Evolutionary conservation across 495 filamentous ascomycete genomes (phyloP), one percentile per base, ranked within the genome.

Genomic region (Penicillium arizonense): DNA sequence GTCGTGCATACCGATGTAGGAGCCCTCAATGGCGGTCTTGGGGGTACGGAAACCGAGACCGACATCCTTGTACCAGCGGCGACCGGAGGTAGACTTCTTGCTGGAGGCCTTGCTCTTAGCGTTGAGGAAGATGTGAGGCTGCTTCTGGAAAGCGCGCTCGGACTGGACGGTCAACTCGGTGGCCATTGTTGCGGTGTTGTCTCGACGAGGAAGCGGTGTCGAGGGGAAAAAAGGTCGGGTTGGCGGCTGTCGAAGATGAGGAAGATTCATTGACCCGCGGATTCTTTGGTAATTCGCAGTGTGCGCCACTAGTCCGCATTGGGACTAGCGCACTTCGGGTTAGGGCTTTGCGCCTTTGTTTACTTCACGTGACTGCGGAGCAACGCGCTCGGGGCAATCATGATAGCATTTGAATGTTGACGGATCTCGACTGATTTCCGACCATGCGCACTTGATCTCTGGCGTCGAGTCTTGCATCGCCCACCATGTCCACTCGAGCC

Each of bases 21-120:
- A 86, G 71, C 94, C 94, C 79, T 97, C 91, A 82, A 99, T 97
- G 67, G 94, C 94, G 64, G 82, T 88, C 85, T 89, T 91, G 70
- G 94, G 94, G 72, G 95, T 97, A 77, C 89, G 86, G 87, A 99
- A 97, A 63, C 94, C 94, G 75, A 99, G 80, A 72, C 94, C 94
- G 70, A 99, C 90, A 70, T 99, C 95, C 88, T 99, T 99, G 78
- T 91, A 97, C 91, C 91, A 99, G 91, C 94, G 86, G 68, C 91
- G 86, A 61, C 88, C 88, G 84, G 95, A 92, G 69, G 90, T 91
- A 61, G 80, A 75, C 72, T 86, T 86, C 71, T 85, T 84, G 72
- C 83, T 87, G 85, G 96, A 97, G 74, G 89, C 87, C 77, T 87
- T 84, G 62, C 77, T 71, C 85, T 96, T 97, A 65, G 81, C 75